Evolutionary conservation across 116 monocot species (phyloP).

Genomic region (Posidonia oceanica): DNA sequence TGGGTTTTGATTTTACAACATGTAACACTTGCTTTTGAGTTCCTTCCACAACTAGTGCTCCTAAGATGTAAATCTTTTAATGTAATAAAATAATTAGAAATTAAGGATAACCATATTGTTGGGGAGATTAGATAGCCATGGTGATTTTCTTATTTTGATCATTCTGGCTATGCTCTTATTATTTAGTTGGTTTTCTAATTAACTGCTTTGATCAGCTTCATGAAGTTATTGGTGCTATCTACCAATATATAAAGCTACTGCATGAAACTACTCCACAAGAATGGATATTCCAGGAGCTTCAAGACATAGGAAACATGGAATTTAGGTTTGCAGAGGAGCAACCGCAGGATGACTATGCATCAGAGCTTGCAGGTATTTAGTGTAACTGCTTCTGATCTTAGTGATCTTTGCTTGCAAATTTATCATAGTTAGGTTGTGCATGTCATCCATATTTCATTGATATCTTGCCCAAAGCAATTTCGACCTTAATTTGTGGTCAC

Average conservation of each 20-base stretch:
- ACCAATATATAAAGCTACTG: constrained; percentile 83
- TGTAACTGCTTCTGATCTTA: background rate
- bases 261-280: constrained; percentile 59
- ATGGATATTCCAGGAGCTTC: constrained; percentile 94
- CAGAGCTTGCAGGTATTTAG: constrained; percentile 63
- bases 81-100: too few species aligned
- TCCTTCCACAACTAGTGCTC: too few species aligned
- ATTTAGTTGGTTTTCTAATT: background rate
- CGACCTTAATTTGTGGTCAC: too few species aligned
- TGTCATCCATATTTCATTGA: background rate
- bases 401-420: too few species aligned
- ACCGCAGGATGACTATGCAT: constrained; percentile 92
- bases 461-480: too few species aligned
- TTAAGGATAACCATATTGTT: too few species aligned
- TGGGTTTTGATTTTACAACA: too few species aligned
- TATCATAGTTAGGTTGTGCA: background rate
- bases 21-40: too few species aligned
- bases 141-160: background rate
- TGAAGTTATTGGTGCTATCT: constrained; percentile 65
- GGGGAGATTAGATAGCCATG: too few species aligned
- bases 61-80: too few species aligned
- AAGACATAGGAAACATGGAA: constrained; percentile 91
- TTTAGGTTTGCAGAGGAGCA: constrained; percentile 95
- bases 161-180: background rate
- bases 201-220: constrained; percentile 38